Percentiles rank a stretch among this genome's conserved stretches.
phyloP scores from a whole-genome alignment of 169 alveolate genomes.

The Blepharisma undulans region DNA sequence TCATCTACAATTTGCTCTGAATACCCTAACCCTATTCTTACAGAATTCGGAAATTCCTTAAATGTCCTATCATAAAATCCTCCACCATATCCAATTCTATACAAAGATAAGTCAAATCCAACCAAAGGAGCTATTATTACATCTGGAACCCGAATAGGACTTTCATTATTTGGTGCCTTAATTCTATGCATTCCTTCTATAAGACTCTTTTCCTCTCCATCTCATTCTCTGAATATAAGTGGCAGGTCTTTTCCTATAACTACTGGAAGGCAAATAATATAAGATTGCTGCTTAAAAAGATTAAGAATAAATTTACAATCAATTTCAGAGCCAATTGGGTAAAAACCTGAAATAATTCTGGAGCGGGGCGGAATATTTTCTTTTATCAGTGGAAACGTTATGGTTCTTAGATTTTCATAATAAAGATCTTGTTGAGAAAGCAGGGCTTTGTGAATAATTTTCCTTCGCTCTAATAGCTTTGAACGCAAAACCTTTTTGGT shows the following conservation, averaged over 20 bases:
- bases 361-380: neutral
- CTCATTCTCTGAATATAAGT: slow-evolving; percentile 29
- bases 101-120: neutral
- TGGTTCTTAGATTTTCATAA: neutral
- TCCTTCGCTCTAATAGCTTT: neutral
- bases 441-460: neutral
- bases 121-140: slow-evolving; percentile 29
- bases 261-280: slow-evolving; percentile 22
- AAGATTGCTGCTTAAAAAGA: neutral
- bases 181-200: neutral
- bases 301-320: slow-evolving; percentile 9
- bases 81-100: slow-evolving; percentile 41
- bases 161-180: neutral
- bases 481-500: neutral
- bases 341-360: slow-evolving; percentile 25
- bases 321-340: slow-evolving; percentile 23
- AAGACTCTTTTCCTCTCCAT: neutral
- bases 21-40: neutral
- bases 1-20: neutral
- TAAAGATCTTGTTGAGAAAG: neutral
- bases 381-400: neutral
- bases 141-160: slow-evolving; percentile 9
- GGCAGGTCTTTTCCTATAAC: neutral
- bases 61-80: slow-evolving; percentile 37
- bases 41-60: neutral